Evolutionary conservation across 331 rosid species (phyloP).

Genomic region (Dryas integrifolia): DNA sequence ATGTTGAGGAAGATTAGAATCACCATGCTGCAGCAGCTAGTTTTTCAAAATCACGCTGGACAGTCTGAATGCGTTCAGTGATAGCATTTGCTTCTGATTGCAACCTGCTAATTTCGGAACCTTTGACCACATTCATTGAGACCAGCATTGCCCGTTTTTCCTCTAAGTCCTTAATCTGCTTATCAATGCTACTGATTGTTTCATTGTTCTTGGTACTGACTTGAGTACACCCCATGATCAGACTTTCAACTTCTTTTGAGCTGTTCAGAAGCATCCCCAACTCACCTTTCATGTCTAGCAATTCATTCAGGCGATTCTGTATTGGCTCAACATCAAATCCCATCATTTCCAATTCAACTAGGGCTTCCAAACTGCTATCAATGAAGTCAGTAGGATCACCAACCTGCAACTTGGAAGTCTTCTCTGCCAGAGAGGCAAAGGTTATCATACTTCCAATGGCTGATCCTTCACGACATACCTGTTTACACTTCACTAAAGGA

Average conservation of each 20-base stretch:
- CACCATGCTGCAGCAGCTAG: constrained; percentile 6
- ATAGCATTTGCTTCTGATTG: constrained; percentile 7
- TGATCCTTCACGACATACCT: constrained; percentile 16
- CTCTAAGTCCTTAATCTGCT: constrained; percentile 17
- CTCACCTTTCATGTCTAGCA: constrained; percentile 8
- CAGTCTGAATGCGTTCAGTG: constrained; percentile 8
- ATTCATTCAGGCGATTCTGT: background rate
- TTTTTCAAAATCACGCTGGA: background rate
- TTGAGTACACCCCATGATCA: background rate
- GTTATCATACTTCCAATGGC: constrained; percentile 21
- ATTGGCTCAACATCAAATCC: constrained; percentile 26
- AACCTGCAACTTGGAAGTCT: constrained; percentile 1
- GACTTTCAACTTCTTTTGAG: constrained; percentile 5
- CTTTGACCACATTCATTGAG: background rate
- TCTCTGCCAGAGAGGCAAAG: constrained; percentile 26
- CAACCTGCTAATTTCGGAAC: background rate
- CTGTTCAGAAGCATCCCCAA: constrained; percentile 7
- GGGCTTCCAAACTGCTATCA: background rate
- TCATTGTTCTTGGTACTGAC: constrained; percentile 3
- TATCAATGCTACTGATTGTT: constrained; percentile 1
- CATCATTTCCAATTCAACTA: constrained; percentile 1
- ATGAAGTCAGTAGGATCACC: background rate
- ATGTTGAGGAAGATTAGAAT: background rate
- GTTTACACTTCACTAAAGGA: constrained; percentile 3
- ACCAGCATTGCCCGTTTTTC: constrained; percentile 4